Base-by-base conservation (phyloP, 441 rosid species). In the Bruguiera hainesii region DNA sequence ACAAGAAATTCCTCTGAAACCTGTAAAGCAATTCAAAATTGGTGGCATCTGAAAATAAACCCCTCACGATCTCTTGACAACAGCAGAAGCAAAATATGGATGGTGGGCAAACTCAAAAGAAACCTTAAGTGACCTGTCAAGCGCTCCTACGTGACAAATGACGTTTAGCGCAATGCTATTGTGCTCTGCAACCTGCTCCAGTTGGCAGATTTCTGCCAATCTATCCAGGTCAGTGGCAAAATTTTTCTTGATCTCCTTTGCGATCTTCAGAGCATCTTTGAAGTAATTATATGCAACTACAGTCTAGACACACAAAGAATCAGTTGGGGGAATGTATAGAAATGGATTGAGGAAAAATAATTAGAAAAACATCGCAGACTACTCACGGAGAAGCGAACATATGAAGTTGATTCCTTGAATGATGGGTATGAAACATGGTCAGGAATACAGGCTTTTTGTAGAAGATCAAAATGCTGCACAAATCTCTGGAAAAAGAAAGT, bases 171-270 rank as follows among this genome's bases (percentile, higher is more conserved):
- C 98, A 19, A 92, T 72, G 19, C 87, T 84, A 69, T 94, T 94
- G 78, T 85, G 98, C 75, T 88, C 98, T 1, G 99, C 99, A 1
- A 91, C 98, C 86, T 84, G 91, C 80, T 94, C 99, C 78, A 94
- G 61, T 66, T 76, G 80, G 26, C 82, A 73, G 28, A 91, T 77
- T 80, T 91, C 99, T 5, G 96, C 85, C 66, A 86, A 63, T 70
- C 86, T 85, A 21, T 86, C 96, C 0, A 93, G 85, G 66, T 94
- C 89, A 18, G 74, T 81, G 30, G 87, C 77, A 66, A 84, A 90
- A 71, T 89, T 86, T 48, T 83, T 85, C 79, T 83, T 91, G 69
- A 88, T 66, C 75, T 94, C 99, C 77, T 90, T 94, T 0, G 84
- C 93, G 3, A 91, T 81, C 82, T 82, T 88, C 79, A 81, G 93